phyloP scores from a whole-genome alignment of 345 rosid species.

The Sonneratia alba region DNA sequence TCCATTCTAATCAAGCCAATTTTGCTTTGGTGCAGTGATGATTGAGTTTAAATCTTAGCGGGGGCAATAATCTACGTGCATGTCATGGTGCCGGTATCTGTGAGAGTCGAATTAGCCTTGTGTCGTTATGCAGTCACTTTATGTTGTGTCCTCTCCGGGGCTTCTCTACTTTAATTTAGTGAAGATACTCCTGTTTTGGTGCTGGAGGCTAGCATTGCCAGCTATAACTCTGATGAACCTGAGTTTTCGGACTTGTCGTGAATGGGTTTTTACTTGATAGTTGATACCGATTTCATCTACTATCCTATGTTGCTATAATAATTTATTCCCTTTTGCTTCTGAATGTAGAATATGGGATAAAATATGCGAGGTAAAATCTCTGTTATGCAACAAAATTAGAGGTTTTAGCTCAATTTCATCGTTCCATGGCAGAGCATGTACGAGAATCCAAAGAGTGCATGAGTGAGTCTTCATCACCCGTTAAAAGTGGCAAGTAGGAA shows the following conservation, averaged over 20 bases:
- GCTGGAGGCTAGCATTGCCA: neutral
- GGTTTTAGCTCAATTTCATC: too few relatives aligned
- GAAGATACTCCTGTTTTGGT: neutral
- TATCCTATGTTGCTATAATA: neutral
- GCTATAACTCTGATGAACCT: neutral
- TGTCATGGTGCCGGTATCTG: neutral
- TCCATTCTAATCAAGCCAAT: neutral
- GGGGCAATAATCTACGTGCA: neutral
- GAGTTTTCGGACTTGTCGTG: neutral
- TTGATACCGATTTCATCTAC: neutral
- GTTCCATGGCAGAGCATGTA: too few relatives aligned
- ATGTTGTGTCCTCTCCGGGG: neutral
- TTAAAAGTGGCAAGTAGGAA: too few relatives aligned
- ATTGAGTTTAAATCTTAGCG: neutral
- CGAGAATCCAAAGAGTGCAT: too few relatives aligned
- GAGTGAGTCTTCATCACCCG: too few relatives aligned
- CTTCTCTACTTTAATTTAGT: neutral
- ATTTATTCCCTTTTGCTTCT: too few relatives aligned
- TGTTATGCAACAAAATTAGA: too few relatives aligned
- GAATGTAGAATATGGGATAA: too few relatives aligned
- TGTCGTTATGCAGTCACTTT: neutral
- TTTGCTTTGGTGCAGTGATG: slow-evolving; percentile 6
- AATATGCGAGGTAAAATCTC: too few relatives aligned
- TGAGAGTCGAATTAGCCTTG: neutral
- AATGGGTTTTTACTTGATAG: neutral